Evolutionary conservation across 148 eudicot genomes (phyloP).

Genomic region (Silene latifolia): DNA sequence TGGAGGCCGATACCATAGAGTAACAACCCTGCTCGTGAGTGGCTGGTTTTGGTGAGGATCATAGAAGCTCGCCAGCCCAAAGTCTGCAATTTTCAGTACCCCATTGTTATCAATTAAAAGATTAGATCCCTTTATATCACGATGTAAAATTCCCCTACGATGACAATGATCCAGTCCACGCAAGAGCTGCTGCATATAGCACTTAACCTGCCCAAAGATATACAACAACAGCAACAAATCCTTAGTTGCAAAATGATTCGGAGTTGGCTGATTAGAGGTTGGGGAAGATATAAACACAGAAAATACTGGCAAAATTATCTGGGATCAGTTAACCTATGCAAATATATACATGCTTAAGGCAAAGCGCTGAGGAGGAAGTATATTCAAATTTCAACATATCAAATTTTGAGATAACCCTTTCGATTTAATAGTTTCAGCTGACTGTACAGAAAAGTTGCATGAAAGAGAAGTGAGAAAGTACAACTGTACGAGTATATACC

Average conservation of each 20-base stretch:
- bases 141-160: slow-evolving; percentile 63
- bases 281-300: background rate
- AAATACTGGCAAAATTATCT: too few species aligned
- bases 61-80: slow-evolving; percentile 77
- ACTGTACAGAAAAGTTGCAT: background rate
- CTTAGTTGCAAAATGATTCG: background rate
- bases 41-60: slow-evolving; percentile 58
- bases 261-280: background rate
- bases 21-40: slow-evolving; percentile 82
- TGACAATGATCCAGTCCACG: slow-evolving; percentile 84
- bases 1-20: slow-evolving; percentile 89
- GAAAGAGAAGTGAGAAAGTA: background rate
- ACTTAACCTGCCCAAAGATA: slow-evolving; percentile 57
- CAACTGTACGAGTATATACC: slow-evolving; percentile 26
- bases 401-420: background rate
- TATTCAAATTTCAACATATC: background rate
- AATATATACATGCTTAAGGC: slow-evolving; percentile 6
- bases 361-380: background rate
- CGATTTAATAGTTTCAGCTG: background rate
- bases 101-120: slow-evolving; percentile 76
- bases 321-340: background rate
- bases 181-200: slow-evolving; percentile 80
- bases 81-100: slow-evolving; percentile 78
- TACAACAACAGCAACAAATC: background rate
- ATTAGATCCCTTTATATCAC: slow-evolving; percentile 85